Percentiles rank a stretch among this genome's conserved stretches.
Conservation (phyloP, 2,329 filamentous ascomycete genomes). For the Pyricularia sp. region DNA sequence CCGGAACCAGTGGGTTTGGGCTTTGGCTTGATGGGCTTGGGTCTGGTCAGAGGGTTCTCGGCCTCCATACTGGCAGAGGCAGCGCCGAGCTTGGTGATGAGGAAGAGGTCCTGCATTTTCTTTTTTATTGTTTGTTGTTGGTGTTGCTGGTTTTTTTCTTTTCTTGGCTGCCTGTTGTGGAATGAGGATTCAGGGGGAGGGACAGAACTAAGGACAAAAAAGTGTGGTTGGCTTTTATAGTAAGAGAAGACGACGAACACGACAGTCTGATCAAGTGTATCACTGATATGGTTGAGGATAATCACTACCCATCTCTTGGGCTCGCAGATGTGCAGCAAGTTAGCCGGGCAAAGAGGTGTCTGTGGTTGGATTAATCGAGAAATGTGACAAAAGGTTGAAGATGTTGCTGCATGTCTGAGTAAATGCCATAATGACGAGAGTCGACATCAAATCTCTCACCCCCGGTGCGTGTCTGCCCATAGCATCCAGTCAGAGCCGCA, state of each 20-base stretch:
- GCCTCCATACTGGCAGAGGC: too few relatives aligned
- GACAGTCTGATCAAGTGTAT: background rate
- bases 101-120: background rate
- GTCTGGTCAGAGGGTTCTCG: too few relatives aligned
- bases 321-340: background rate
- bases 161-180: background rate
- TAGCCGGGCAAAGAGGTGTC: background rate
- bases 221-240: background rate
- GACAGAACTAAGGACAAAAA: background rate
- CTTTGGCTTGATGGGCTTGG: too few relatives aligned
- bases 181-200: background rate
- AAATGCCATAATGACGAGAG: background rate
- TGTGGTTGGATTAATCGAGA: background rate
- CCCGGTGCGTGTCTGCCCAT: background rate
- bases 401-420: background rate
- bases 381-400: background rate
- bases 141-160: background rate
- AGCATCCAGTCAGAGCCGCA: background rate
- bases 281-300: background rate
- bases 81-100: background rate
- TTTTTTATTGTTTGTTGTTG: background rate
- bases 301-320: background rate
- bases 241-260: background rate
- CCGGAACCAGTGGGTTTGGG: too few relatives aligned
- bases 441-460: background rate